Evolutionary conservation across 164 flowering plant genomes (phyloP).

Genomic region (Sedum album): DNA sequence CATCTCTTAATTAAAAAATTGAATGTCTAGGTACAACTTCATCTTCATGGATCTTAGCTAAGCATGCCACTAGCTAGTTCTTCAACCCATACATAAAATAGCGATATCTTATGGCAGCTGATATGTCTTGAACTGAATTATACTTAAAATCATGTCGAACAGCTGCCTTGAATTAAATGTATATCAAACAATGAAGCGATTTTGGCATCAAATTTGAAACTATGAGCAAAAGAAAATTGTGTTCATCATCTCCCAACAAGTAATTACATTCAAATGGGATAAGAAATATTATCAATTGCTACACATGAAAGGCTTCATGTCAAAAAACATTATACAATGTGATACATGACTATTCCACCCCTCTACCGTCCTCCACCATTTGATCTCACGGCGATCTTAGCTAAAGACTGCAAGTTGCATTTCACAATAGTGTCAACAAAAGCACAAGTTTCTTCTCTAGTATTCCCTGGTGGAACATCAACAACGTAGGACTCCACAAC

Average conservation of each 20-base stretch:
- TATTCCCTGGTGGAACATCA: conserved; percentile 9
- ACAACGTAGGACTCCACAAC: no score
- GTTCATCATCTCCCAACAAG: background rate
- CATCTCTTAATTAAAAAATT: background rate
- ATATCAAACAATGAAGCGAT: no score
- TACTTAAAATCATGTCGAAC: no score
- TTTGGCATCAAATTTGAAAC: no score
- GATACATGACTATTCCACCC: background rate
- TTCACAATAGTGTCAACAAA: conserved; percentile 7
- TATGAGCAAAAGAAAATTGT: no score
- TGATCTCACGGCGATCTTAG: conserved; percentile 6
- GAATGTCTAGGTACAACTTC: background rate
- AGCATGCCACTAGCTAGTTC: background rate
- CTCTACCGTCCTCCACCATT: background rate
- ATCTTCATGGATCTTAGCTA: background rate
- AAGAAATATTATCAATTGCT: background rate
- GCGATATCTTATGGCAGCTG: no score
- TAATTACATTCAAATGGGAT: background rate
- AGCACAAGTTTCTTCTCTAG: conserved; percentile 6
- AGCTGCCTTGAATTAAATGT: no score
- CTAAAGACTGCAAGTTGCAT: conserved; percentile 9
- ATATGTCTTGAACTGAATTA: no score
- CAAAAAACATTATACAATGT: background rate
- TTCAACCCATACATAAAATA: background rate
- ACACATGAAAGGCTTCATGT: background rate